Evolutionary conservation across 768 basidiomycete species (phyloP).

Genomic region (Gymnopilus dilepis): DNA sequence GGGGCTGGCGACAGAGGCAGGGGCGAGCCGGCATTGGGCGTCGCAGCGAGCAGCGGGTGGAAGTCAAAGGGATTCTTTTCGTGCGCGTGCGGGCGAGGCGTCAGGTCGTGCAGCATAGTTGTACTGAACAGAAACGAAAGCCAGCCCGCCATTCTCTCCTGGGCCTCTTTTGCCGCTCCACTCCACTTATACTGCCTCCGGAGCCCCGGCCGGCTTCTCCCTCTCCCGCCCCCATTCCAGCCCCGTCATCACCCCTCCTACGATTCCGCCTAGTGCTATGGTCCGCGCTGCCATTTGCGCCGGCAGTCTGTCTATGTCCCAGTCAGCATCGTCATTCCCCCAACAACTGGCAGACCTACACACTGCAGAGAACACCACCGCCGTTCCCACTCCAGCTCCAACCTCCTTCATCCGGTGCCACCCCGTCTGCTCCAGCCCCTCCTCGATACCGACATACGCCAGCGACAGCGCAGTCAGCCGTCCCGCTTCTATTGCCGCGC

Average conservation of each 20-base stretch:
- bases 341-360: slow-evolving; percentile 41
- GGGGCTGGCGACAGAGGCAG: slow-evolving; percentile 32
- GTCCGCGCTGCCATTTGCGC: slow-evolving; percentile 54
- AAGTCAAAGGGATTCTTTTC: slow-evolving; percentile 69
- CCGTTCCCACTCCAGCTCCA: slow-evolving; percentile 71
- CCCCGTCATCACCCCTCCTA: slow-evolving; percentile 58
- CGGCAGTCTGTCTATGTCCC: slow-evolving; percentile 57
- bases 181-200: slow-evolving; percentile 25
- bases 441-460: slow-evolving; percentile 51
- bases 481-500: slow-evolving; percentile 61
- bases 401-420: slow-evolving; percentile 50
- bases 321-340: not conserved
- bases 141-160: slow-evolving; percentile 18
- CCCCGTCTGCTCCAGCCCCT: slow-evolving; percentile 41
- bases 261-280: slow-evolving; percentile 57
- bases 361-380: slow-evolving; percentile 57
- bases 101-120: slow-evolving; percentile 68
- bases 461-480: slow-evolving; percentile 48
- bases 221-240: slow-evolving; percentile 52
- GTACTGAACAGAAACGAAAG: slow-evolving; percentile 16
- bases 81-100: slow-evolving; percentile 53
- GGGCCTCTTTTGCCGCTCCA: slow-evolving; percentile 13
- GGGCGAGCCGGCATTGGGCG: slow-evolving; percentile 24
- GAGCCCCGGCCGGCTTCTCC: slow-evolving; percentile 31
- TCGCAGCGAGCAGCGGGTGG: slow-evolving; percentile 43